A percentile compares a stretch with the other conserved stretches of the same genome.
Conservation (phyloP, 495 filamentous ascomycete genomes). For the Peziza echinospora region DNA sequence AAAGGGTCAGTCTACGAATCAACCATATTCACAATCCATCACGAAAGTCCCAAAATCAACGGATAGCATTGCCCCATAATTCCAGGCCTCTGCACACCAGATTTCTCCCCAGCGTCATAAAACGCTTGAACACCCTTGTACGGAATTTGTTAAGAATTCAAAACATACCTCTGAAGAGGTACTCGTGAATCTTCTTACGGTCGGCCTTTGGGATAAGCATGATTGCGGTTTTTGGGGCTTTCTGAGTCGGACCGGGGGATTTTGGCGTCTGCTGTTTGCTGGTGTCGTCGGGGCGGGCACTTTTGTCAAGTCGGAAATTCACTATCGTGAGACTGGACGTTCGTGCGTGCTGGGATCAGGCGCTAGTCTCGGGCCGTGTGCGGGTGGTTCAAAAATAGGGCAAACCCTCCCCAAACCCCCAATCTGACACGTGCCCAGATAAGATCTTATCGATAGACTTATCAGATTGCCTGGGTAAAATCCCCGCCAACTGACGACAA, state of each 20-base stretch:
- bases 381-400: neutral
- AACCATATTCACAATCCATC: no score
- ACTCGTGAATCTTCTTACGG: conserved; percentile 99
- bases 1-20: conserved; percentile 5
- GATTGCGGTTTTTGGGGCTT: neutral
- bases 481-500: no score
- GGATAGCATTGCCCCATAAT: no score
- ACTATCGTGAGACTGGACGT: neutral
- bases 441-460: no score
- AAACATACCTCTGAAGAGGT: conserved; percentile 85
- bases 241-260: neutral
- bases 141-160: no score
- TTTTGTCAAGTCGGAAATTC: neutral
- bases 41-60: no score
- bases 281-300: neutral
- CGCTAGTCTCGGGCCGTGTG: neutral
- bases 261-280: neutral
- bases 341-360: neutral
- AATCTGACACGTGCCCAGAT: neutral
- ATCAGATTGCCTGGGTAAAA: no score
- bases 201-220: conserved; percentile 99
- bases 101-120: no score
- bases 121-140: no score
- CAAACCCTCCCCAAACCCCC: neutral
- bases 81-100: no score